Percentiles rank a stretch among this genome's conserved stretches.
These are phyloP conservation scores for Tolypocladium tundrense DNA, from an alignment of 2,329 filamentous ascomycete genomes.

Conservation along the genomic window DNA sequence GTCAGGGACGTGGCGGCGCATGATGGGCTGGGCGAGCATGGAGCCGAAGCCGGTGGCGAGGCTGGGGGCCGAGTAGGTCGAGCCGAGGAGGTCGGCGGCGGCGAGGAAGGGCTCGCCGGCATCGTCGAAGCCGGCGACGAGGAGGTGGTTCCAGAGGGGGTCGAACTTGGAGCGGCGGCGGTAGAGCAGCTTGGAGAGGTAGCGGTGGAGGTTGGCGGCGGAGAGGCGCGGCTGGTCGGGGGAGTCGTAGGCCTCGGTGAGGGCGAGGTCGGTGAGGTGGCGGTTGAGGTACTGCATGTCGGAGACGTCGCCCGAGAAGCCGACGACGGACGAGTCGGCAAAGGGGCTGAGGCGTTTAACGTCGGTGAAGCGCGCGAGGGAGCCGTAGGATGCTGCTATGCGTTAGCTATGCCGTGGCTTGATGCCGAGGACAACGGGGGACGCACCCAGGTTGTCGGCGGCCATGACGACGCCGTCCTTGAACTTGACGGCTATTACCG, in stretches of 20 bases:
- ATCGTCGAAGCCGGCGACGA: constrained; percentile 82
- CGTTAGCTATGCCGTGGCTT: background rate
- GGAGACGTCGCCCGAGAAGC: constrained; percentile 93
- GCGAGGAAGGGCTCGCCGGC: constrained; percentile 78
- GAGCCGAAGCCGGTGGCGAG: constrained; percentile 90
- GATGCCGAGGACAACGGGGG: background rate
- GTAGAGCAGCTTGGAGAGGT: constrained; percentile 93
- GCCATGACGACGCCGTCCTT: constrained; percentile 94
- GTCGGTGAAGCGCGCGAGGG: constrained; percentile 89
- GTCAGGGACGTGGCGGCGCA: constrained; percentile 75
- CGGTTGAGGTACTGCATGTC: constrained; percentile 99
- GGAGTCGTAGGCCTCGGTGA: constrained; percentile 73
- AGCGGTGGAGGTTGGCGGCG: constrained; percentile 92
- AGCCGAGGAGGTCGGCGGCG: constrained; percentile 83
- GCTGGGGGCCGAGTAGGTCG: constrained; percentile 78
- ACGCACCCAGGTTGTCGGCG: constrained; percentile 84
- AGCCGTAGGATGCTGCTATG: constrained; percentile 83
- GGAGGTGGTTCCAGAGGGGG: constrained; percentile 91
- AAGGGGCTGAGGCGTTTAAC: constrained; percentile 92
- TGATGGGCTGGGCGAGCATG: constrained; percentile 84
- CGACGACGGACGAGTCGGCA: constrained; percentile 72
- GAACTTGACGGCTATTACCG: constrained; percentile 90
- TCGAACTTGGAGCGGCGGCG: constrained; percentile 90
- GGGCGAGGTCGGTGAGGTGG: constrained; percentile 75
- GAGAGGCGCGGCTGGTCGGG: constrained; percentile 47